Evolutionary conservation across 176 grass and related monocot genomes (phyloP), one percentile per base, ranked within the genome.

Genomic region (Stipa capillata): DNA sequence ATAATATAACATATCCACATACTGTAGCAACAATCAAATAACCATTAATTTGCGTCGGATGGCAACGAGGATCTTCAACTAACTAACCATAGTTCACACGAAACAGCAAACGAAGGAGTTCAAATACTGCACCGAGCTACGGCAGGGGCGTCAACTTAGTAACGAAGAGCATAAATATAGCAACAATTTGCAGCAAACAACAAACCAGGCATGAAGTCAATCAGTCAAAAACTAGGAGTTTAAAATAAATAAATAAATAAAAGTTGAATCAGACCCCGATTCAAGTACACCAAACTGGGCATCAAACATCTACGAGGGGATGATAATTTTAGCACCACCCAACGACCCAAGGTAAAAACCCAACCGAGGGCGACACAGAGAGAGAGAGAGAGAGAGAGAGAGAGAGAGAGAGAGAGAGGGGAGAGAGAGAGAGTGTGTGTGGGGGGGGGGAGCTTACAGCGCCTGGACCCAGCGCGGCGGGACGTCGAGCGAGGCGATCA

Each of bases 401-500:
- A n/a, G n/a, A 2, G 64, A 39, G 16, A 58, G n/a, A 15, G 35
- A 16, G 16, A n/a, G n/a, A n/a, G n/a, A n/a, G 8, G 1, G 16
- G 17, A 0, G 37, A n/a, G n/a, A n/a, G n/a, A n/a, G n/a, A n/a
- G n/a, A n/a, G n/a, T n/a, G n/a, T n/a, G n/a, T n/a, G n/a, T n/a
- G 1, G 21, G 4, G 28, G n/a, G n/a, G n/a, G n/a, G n/a, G n/a
- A 28, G 37, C 87, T 82, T 80, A 97, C 93, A 97, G 83, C 54
- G 79, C 51, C 74, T 83, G 90, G 47, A 93, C 90, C 93, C 93
- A 97, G 65, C 17, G 52, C 50, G 50, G 45, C 23, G 93, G 93
- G 51, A 97, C 90, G 84, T 97, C 93, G 67, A 88, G 85, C 14
- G 93, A 97, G 5, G 93, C 93, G 80, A 97, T 89, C 29, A 97